Conservation (phyloP, 306 rosid genomes). For the Pueraria montana region DNA sequence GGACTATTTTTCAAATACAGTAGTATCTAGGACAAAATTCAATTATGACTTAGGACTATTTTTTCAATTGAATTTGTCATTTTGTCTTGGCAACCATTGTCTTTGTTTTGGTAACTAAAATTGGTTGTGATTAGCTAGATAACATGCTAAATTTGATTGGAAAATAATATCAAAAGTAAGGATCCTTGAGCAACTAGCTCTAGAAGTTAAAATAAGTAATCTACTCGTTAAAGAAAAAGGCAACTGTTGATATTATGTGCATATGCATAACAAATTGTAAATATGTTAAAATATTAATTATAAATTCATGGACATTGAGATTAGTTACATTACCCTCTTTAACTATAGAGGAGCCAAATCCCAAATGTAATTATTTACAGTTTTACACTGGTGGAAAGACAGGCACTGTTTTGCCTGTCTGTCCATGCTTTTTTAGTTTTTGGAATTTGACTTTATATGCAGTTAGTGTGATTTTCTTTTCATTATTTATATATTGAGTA, state of each 20-base stretch:
- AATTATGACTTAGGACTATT: too few species aligned
- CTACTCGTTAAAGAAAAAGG: not conserved
- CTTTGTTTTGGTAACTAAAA: not conserved
- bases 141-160: not conserved
- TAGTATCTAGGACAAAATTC: too few species aligned
- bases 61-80: not conserved
- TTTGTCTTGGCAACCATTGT: not conserved
- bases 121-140: not conserved
- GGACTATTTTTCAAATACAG: too few species aligned
- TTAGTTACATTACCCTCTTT: not conserved
- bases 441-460: not conserved
- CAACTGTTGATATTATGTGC: not conserved
- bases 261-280: not conserved
- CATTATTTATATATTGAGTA: too few species aligned
- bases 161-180: not conserved
- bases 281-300: not conserved
- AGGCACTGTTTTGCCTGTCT: not conserved
- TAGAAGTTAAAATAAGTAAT: not conserved
- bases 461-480: not conserved
- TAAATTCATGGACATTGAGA: not conserved
- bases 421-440: not conserved
- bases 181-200: not conserved
- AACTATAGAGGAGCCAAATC: not conserved
- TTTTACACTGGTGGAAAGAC: not conserved
- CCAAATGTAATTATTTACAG: not conserved